Evolutionary conservation across 192 early-diverging fungal species (phyloP), one percentile per base, ranked within the genome.

Genomic region (Gryganskiella cystojenkinii): DNA sequence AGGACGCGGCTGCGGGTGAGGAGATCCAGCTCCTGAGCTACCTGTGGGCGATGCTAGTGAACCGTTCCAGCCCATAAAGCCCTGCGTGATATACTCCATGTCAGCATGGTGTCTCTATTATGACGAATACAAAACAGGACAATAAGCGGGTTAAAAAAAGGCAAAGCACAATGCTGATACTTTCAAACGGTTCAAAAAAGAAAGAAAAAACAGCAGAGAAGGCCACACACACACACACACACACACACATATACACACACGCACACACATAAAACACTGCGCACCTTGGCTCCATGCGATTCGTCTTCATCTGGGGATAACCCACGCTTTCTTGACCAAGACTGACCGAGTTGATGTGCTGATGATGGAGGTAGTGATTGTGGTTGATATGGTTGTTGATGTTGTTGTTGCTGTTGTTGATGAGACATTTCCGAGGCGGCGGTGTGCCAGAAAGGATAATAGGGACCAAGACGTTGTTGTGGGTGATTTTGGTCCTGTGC

Each of bases 321-420:
- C 20, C 56, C 43, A 56, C 65, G 53, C 37, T 67, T 67, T 40
- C 34, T 67, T 56, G 65, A 7, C 65, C 65, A 57, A n/a, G n/a
- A n/a, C 22, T 45, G 54, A 28, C 30, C 55, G n/a, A n/a, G n/a
- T 25, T 54, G 52, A 25, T 28, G 37, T 7, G 13, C 19, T n/a
- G 35, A 7, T 55, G 40, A 28, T 8, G 35, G 27, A 31, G 14
- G 44, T 47, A 13, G 44, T 59, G 57, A 44, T 8, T 35, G 10
- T 42, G 57, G 22, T 44, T 59, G 10, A 6, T 25, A 44, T 33
- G 2, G 31, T 56, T 3, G 10, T 3, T 54, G 4, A 22, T 33
- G 37, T 40, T 40, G 5, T 13, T 40, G 37, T 40, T 40, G 7
- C 13, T 40, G 37, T 9, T 40, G 37, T 40, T 40, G 37, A 9